Evolutionary conservation across 768 basidiomycete species (phyloP).

Genomic region (Lactarius trivialis): DNA sequence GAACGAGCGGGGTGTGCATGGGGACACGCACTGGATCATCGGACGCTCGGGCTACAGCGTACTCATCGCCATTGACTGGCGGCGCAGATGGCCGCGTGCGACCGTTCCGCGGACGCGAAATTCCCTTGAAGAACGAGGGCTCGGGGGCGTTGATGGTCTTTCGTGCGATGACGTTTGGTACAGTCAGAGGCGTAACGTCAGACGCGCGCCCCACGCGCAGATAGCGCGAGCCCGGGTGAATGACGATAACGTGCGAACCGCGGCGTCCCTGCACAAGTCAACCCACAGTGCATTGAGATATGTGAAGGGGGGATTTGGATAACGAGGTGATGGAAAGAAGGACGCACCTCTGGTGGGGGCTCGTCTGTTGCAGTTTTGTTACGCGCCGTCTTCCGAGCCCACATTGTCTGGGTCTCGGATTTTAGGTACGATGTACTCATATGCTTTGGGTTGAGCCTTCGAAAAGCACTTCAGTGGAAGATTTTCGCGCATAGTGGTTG

Average conservation of each 20-base stretch:
- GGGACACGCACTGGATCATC: constrained; percentile 53
- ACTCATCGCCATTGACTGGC: constrained; percentile 41
- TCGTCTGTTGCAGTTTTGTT: constrained; percentile 13
- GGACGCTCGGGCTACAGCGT: constrained; percentile 39
- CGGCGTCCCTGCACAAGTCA: constrained; percentile 42
- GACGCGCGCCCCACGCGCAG: constrained; percentile 71
- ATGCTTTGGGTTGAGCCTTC: constrained; percentile 75
- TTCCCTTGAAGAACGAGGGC: constrained; percentile 41
- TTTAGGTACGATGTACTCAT: constrained; percentile 73
- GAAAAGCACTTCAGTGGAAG: not conserved
- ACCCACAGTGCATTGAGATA: constrained; percentile 8
- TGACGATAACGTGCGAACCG: constrained; percentile 70
- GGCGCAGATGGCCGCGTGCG: constrained; percentile 26
- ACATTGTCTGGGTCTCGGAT: constrained; percentile 64
- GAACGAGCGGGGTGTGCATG: not conserved
- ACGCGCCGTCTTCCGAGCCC: constrained; percentile 58
- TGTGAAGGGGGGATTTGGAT: not conserved
- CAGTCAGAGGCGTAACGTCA: constrained; percentile 61
- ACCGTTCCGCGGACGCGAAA: constrained; percentile 48
- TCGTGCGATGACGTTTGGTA: constrained; percentile 71
- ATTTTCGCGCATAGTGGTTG: not conserved
- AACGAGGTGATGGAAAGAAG: not conserved
- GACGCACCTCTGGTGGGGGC: constrained; percentile 25
- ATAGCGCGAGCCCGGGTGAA: constrained; percentile 72
- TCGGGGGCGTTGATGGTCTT: constrained; percentile 44